phyloP scores from a whole-genome alignment of 192 early-diverging fungal genomes.

The Gamsiella multidivaricata region DNA sequence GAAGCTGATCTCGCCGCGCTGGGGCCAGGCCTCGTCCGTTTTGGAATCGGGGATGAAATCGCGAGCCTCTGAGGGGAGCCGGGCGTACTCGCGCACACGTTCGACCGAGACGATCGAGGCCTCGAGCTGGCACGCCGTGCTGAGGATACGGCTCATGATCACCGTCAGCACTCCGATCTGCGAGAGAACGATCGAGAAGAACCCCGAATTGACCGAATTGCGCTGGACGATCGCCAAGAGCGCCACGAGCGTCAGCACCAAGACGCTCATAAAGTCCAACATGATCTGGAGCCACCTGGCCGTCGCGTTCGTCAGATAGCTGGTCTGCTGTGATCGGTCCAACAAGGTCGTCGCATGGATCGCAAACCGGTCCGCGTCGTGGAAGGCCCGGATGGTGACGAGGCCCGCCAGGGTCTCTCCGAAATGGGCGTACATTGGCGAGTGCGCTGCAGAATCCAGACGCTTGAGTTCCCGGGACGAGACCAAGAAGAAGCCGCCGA shows the following conservation, averaged over 20 bases:
- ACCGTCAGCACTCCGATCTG: conserved; percentile 76
- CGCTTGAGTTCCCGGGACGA: conserved; percentile 80
- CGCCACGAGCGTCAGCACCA: conserved; percentile 79
- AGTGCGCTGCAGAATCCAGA: conserved; percentile 76
- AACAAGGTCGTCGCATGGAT: conserved; percentile 69
- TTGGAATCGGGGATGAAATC: conserved; percentile 68
- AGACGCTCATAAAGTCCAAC: conserved; percentile 78
- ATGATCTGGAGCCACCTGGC: conserved; percentile 76
- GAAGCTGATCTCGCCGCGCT: conserved; percentile 75
- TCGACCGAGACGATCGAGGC: conserved; percentile 75
- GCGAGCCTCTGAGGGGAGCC: conserved; percentile 81
- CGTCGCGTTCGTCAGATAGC: conserved; percentile 73
- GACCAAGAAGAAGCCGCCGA: conserved; percentile 64
- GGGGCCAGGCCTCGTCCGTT: conserved; percentile 74
- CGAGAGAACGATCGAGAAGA: conserved; percentile 68
- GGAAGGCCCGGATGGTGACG: conserved; percentile 75
- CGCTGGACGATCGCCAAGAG: conserved; percentile 76
- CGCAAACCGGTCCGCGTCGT: conserved; percentile 73
- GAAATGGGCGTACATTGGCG: conserved; percentile 76
- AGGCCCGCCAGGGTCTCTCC: conserved; percentile 68
- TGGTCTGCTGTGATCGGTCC: conserved; percentile 80
- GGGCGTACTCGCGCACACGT: conserved; percentile 82
- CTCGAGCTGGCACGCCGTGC: conserved; percentile 81
- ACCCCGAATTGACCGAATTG: conserved; percentile 51
- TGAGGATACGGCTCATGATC: conserved; percentile 81